Conservation (phyloP, 495 filamentous ascomycete species). For the Trichoderma gamsii region DNA sequence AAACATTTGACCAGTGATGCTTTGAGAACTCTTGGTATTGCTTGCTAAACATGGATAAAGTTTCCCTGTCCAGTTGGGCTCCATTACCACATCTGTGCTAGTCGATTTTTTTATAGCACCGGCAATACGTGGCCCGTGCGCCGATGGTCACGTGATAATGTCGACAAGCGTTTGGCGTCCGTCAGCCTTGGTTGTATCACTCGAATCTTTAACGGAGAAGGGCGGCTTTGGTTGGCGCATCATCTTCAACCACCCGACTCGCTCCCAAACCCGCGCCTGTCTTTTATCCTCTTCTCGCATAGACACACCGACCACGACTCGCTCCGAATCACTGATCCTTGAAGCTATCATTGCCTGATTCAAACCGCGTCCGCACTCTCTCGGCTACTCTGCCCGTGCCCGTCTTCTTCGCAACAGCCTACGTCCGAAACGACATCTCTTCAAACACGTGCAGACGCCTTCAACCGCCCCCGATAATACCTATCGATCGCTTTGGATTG, state of each 20-base stretch:
- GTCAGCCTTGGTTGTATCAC: neutral
- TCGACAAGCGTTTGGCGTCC: neutral
- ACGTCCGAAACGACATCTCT: neutral
- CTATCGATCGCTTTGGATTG: neutral
- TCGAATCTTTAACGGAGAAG: constrained; percentile 13
- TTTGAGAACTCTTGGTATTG: too few relatives aligned
- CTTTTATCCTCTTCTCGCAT: neutral
- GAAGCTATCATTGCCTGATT: neutral
- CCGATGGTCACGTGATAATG: neutral
- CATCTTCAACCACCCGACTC: neutral
- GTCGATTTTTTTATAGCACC: neutral
- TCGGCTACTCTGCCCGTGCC: neutral
- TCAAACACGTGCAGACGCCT: neutral
- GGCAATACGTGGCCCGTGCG: neutral
- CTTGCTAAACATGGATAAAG: too few relatives aligned
- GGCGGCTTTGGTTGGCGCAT: constrained; percentile 13
- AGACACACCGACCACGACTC: neutral
- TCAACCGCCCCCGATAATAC: neutral
- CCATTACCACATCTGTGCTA: neutral
- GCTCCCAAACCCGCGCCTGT: neutral
- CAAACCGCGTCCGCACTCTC: neutral
- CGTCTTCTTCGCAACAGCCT: neutral
- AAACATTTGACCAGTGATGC: too few relatives aligned
- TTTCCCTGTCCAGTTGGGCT: too few relatives aligned
- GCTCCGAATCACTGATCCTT: neutral